Evolutionary conservation across 192 early-diverging fungal species (phyloP), one percentile per base, ranked within the genome.

Genomic region (Coemansia sp.): DNA sequence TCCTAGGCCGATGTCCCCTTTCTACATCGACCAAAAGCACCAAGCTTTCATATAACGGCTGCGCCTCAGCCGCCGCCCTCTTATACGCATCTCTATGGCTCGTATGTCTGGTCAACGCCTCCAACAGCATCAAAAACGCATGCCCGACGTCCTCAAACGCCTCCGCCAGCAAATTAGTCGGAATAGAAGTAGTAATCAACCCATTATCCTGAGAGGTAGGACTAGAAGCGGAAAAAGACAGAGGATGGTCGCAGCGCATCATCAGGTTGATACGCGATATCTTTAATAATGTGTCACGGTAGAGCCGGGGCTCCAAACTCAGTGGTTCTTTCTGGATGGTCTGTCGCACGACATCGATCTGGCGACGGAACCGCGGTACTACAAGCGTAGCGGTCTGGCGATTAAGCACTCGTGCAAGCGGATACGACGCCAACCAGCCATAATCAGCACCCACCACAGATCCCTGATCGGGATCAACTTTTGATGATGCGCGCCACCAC

Each of bases 281-380:
- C 38, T 84, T 84, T 0, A 71, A 33, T 48, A 84, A 54, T 48
- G 70, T 80, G 64, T 84, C 83, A 48, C 78, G 83, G 52, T 81
- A 84, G 34, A 84, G 52, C 0, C 75, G 72, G 32, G 78, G 75
- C 61, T 84, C 78, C n/a, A 81, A 63, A 12, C 72, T 80, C 60
- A 80, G 58, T 48, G 75, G 75, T 62, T 84, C 78, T 42, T 77
- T 80, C 29, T 68, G 62, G 45, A 79, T 68, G 0, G 83, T 77
- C 5, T 68, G 42, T 29, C 71, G 49, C 10, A 84, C 75, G 5
- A 80, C 64, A 25, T 80, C 72, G 36, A 84, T 56, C 61, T 84
- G 83, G 4, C 75, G 67, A 18, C 60, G 68, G 56, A 80, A 61
- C 7, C 83, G 71, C 36, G 83, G 83, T 5, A 74, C 71, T 0